These are phyloP conservation scores for Xylaria nigripes DNA, from an alignment of 495 filamentous ascomycete genomes.

Conservation along the genomic window DNA sequence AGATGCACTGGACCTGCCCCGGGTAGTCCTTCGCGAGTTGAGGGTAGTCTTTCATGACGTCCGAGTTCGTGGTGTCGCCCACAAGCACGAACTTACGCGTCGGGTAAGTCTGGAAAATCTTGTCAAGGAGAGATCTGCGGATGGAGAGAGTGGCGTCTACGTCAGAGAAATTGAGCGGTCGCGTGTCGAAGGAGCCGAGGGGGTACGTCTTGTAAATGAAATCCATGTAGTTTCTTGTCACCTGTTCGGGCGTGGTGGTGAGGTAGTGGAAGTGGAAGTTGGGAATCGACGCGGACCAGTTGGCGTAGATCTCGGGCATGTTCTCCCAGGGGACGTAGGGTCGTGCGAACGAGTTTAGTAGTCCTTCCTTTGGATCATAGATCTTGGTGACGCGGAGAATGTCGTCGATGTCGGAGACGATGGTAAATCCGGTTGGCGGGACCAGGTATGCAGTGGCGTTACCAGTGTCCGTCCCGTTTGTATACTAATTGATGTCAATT, in stretches of 20 bases:
- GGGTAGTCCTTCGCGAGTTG: conserved; percentile 55
- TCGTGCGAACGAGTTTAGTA: conserved; percentile 69
- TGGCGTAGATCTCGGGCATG: conserved; percentile 67
- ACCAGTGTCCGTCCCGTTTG: conserved; percentile 52
- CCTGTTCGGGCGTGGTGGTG: conserved; percentile 74
- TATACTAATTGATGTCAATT: conserved; percentile 30
- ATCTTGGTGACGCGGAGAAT: conserved; percentile 78
- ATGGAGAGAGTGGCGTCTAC: conserved; percentile 61
- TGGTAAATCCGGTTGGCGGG: conserved; percentile 55
- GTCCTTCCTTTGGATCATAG: conserved; percentile 61
- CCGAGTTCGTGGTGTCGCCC: conserved; percentile 69
- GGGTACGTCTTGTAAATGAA: conserved; percentile 70
- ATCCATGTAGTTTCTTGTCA: conserved; percentile 69
- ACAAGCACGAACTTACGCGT: conserved; percentile 66
- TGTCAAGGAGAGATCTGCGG: conserved; percentile 56
- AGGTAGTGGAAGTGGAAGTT: conserved; percentile 75
- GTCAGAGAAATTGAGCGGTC: conserved; percentile 72
- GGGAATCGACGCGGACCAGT: conserved; percentile 52
- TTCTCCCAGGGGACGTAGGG: conserved; percentile 65
- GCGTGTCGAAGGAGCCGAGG: conserved; percentile 63
- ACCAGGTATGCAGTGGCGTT: conserved; percentile 74
- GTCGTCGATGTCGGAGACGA: conserved; percentile 71
- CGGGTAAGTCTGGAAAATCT: conserved; percentile 68
- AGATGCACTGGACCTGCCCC: conserved; percentile 67
- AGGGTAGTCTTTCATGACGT: conserved; percentile 70